Evolutionary conservation across 305 asterid species (phyloP).

Genomic region (Striga hermonthica): DNA sequence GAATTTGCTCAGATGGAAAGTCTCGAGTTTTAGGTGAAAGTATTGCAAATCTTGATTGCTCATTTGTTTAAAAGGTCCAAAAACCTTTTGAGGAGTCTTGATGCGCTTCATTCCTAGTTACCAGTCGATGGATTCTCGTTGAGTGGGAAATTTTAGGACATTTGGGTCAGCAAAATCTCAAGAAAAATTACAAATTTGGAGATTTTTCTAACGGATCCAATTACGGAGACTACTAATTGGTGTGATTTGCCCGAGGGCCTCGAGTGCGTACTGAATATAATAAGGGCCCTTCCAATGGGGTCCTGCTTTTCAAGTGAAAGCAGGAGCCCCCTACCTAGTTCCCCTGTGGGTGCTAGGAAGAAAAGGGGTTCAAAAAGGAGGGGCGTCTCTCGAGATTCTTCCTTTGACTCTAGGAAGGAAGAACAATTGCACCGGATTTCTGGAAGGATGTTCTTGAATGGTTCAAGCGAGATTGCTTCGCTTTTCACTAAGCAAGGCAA

Average conservation of each 20-base stretch:
- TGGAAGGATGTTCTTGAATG: slow-evolving; percentile 74
- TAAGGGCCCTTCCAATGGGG: slow-evolving; percentile 72
- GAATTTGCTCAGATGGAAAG: background rate
- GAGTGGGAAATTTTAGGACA: background rate
- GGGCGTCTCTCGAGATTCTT: slow-evolving; percentile 41
- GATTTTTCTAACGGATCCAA: slow-evolving; percentile 41
- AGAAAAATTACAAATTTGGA: background rate
- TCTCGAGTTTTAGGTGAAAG: slow-evolving; percentile 10
- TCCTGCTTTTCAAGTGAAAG: slow-evolving; percentile 70
- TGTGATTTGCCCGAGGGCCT: slow-evolving; percentile 45
- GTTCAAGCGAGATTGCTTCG: slow-evolving; percentile 69
- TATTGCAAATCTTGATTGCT: slow-evolving; percentile 1
- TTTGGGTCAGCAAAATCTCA: too few species aligned
- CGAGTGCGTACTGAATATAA: slow-evolving; percentile 51
- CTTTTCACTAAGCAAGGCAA: slow-evolving; percentile 72
- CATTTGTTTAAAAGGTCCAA: background rate
- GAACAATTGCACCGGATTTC: slow-evolving; percentile 64
- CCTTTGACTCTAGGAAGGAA: slow-evolving; percentile 56
- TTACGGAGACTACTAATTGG: slow-evolving; percentile 34
- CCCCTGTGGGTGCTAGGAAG: slow-evolving; percentile 41
- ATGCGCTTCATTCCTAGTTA: background rate
- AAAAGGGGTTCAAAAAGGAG: slow-evolving; percentile 45
- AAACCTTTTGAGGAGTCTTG: slow-evolving; percentile 13
- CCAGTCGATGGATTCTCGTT: slow-evolving; percentile 19
- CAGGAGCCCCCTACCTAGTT: slow-evolving; percentile 49